phyloP scores from a whole-genome alignment of 768 basidiomycete genomes.

The Lactarius vividus region DNA sequence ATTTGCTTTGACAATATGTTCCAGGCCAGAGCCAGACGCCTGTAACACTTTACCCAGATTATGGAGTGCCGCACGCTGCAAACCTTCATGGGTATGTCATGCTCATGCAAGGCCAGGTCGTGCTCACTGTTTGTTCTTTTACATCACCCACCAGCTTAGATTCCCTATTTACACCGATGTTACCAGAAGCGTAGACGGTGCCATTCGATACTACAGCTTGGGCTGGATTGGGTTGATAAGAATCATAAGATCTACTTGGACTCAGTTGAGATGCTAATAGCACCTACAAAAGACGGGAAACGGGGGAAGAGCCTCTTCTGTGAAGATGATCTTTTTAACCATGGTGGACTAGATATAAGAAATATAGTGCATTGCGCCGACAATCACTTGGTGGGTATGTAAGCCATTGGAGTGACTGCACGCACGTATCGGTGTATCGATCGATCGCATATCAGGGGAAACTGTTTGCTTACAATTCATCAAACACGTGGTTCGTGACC shows the following conservation, averaged over 20 bases:
- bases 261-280: too few species aligned
- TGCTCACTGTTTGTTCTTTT: conserved; percentile 39
- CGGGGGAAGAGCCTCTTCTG: conserved; percentile 36
- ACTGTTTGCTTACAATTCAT: too few species aligned
- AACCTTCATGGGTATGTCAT: background rate
- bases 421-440: too few species aligned
- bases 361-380: background rate
- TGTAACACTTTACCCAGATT: conserved; percentile 40
- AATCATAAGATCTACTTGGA: background rate
- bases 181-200: conserved; percentile 42
- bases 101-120: background rate
- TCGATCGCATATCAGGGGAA: too few species aligned
- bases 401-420: too few species aligned
- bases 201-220: conserved; percentile 39
- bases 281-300: conserved; percentile 38
- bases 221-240: conserved; percentile 30
- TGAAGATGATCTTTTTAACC: conserved; percentile 34
- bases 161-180: conserved; percentile 37
- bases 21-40: conserved; percentile 39
- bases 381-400: background rate
- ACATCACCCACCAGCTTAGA: conserved; percentile 39
- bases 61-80: conserved; percentile 38
- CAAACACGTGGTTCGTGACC: too few species aligned
- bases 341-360: conserved; percentile 23
- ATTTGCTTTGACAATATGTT: conserved; percentile 42